phyloP scores from a whole-genome alignment of 2,329 filamentous ascomycete genomes.

The Paracamarosporium sp. region DNA sequence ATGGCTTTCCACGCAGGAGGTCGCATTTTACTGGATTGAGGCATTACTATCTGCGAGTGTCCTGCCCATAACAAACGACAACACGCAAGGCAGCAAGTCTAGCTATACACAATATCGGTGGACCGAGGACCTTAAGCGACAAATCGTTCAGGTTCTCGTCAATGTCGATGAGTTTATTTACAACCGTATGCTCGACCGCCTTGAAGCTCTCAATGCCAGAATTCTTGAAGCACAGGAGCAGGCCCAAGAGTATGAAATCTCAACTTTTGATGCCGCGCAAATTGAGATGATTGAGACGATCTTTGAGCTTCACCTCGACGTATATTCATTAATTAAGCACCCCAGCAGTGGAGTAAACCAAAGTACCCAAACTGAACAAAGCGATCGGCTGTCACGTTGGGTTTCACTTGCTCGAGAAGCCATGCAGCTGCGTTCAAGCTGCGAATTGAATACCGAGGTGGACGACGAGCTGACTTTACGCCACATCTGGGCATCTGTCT shows the following conservation, averaged over 20 bases:
- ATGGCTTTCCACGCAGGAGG: constrained; percentile 58
- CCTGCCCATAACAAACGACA: constrained; percentile 20
- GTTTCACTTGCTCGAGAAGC: constrained; percentile 62
- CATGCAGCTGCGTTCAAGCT: constrained; percentile 50
- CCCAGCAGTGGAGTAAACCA: constrained; percentile 63
- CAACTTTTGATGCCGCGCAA: constrained; percentile 42
- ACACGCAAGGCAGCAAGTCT: constrained; percentile 39
- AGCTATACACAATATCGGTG: constrained; percentile 63
- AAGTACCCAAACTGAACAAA: constrained; percentile 60
- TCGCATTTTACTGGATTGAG: constrained; percentile 62
- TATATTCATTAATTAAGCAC: constrained; percentile 68
- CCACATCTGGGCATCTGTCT: constrained; percentile 71
- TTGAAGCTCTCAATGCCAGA: constrained; percentile 33
- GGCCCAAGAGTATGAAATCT: constrained; percentile 25
- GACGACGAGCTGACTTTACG: constrained; percentile 59
- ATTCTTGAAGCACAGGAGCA: constrained; percentile 30
- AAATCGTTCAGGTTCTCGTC: constrained; percentile 60
- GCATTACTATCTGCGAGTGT: constrained; percentile 54
- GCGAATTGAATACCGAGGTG: constrained; percentile 24
- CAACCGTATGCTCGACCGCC: constrained; percentile 44
- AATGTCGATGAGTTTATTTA: constrained; percentile 62
- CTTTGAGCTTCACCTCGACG: constrained; percentile 72
- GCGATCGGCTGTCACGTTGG: constrained; percentile 68
- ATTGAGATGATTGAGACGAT: constrained; percentile 65
- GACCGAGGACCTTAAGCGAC: constrained; percentile 62